Percentiles rank a stretch among this genome's conserved stretches.
phyloP scores from a whole-genome alignment of 257 asterid species.

The Striga asiatica region DNA sequence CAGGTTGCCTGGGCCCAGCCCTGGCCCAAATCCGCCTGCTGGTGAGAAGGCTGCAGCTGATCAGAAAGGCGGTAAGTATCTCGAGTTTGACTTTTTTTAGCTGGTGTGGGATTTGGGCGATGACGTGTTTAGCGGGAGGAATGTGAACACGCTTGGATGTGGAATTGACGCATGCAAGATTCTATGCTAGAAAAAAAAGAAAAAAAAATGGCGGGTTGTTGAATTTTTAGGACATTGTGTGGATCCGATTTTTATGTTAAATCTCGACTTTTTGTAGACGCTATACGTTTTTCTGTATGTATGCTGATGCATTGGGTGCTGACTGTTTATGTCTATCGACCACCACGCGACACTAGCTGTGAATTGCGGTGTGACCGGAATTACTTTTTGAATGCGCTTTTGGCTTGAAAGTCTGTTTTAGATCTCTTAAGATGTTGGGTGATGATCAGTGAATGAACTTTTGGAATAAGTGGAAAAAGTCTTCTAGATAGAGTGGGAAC shows the following conservation, averaged over 20 bases:
- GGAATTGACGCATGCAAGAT: too few relatives aligned
- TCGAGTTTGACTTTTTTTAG: slow-evolving; percentile 53
- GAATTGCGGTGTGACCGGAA: not conserved
- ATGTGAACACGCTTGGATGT: too few relatives aligned
- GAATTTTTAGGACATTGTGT: too few relatives aligned
- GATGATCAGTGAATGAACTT: not conserved
- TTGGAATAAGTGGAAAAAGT: not conserved
- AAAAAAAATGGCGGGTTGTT: too few relatives aligned
- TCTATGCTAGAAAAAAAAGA: too few relatives aligned
- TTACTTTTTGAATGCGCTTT: not conserved
- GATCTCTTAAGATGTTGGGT: not conserved
- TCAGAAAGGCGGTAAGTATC: slow-evolving; percentile 34
- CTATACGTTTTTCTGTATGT: too few relatives aligned
- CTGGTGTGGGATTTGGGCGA: too few relatives aligned
- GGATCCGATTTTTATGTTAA: too few relatives aligned
- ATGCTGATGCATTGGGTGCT: slow-evolving; percentile 1
- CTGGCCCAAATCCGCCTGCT: slow-evolving; percentile 11
- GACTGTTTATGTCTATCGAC: not conserved
- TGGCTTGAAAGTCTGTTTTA: not conserved
- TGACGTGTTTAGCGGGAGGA: not conserved
- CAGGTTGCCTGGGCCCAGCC: slow-evolving; percentile 25
- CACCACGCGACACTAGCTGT: not conserved
- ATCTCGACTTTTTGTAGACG: too few relatives aligned
- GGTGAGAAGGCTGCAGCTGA: slow-evolving; percentile 22
- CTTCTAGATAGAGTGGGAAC: not conserved